Conservation (phyloP, 805 yeast genomes). For the Saccharomycopsis fibuligera region DNA sequence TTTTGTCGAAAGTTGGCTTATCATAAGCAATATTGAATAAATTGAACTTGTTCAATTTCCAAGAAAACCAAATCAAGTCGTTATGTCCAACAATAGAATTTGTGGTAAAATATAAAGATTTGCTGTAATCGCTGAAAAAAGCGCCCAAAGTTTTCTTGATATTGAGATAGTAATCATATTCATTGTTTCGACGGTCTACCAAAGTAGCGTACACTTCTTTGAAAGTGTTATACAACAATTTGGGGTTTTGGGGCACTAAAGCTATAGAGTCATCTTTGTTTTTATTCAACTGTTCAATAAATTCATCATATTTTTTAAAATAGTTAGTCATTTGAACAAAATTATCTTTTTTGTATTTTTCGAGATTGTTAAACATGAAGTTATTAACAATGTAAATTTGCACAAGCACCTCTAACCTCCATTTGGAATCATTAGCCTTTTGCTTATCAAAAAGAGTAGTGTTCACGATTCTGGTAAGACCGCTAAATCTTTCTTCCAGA, state of each 20-base stretch:
- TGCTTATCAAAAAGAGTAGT: neutral
- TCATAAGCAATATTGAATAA: constrained; percentile 5
- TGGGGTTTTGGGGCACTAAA: no score
- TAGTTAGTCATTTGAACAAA: neutral
- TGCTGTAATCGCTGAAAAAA: constrained; percentile 1
- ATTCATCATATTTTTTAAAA: neutral
- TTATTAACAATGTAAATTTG: constrained; percentile 14
- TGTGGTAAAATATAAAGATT: constrained; percentile 10
- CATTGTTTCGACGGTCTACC: neutral
- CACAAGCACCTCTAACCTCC: constrained; percentile 11
- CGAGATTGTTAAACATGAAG: constrained; percentile 12
- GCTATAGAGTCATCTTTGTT: neutral
- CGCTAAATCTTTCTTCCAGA: neutral
- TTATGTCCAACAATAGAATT: constrained; percentile 2
- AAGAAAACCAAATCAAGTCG: constrained; percentile 10
- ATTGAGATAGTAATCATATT: constrained; percentile 3
- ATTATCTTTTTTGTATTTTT: constrained; percentile 10
- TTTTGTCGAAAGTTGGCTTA: neutral
- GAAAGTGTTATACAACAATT: neutral
- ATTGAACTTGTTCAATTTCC: constrained; percentile 14
- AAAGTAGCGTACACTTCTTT: neutral
- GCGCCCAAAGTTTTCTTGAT: neutral
- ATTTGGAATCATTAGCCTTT: constrained; percentile 7
- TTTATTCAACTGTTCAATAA: neutral
- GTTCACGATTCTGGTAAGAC: neutral